Percentiles rank a stretch among this genome's conserved stretches.
Evolutionary conservation across 2,329 filamentous ascomycete species (phyloP).

Genomic region (Ophiostoma pallidulum): DNA sequence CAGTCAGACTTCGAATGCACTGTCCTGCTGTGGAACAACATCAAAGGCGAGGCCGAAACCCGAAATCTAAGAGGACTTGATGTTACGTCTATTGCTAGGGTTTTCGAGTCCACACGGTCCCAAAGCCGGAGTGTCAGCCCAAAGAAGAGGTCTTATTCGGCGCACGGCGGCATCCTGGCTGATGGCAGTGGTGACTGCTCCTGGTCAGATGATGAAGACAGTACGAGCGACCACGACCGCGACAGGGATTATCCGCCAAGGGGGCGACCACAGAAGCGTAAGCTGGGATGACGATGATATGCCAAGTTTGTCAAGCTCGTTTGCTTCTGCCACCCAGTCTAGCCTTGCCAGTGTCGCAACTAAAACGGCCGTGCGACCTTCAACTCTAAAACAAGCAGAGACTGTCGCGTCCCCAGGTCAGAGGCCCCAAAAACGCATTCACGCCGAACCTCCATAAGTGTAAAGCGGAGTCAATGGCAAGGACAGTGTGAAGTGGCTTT

Average conservation of each 20-base stretch:
- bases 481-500: too few species aligned
- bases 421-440: too few species aligned
- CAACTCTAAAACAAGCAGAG: too few species aligned
- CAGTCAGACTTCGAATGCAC: conserved; percentile 6
- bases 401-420: too few species aligned
- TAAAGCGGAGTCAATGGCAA: too few species aligned
- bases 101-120: conserved; percentile 4
- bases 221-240: conserved; percentile 1
- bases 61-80: conserved; percentile 5
- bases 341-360: too few species aligned
- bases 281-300: too few species aligned
- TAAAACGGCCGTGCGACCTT: too few species aligned
- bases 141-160: conserved; percentile 6
- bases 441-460: too few species aligned
- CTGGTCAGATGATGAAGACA: conserved; percentile 4
- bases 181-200: neutral
- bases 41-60: conserved; percentile 7
- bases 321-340: too few species aligned
- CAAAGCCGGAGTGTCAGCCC: conserved; percentile 7
- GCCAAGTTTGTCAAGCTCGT: too few species aligned
- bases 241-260: conserved; percentile 6
- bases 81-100: conserved; percentile 3
- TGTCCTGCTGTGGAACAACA: conserved; percentile 8
- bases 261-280: too few species aligned
- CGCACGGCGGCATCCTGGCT: conserved; percentile 2